Conservation (phyloP, 2,329 filamentous ascomycete species). For the Penicillium sp. region DNA sequence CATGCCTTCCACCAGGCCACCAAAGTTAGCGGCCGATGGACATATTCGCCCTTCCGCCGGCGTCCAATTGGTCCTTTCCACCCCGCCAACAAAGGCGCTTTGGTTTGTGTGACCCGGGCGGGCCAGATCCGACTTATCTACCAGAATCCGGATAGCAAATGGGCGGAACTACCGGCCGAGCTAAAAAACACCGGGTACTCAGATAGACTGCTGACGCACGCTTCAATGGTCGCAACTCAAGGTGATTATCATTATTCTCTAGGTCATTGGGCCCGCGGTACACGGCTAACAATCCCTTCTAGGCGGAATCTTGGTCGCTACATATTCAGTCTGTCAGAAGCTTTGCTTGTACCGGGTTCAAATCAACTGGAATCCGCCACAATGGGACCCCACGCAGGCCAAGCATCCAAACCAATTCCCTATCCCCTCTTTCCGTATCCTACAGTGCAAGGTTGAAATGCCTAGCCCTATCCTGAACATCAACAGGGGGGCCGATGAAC, state of each 20-base stretch:
- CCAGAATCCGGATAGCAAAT: slow-evolving; percentile 72
- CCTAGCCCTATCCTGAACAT: slow-evolving; percentile 37
- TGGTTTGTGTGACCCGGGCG: slow-evolving; percentile 76
- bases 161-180: slow-evolving; percentile 74
- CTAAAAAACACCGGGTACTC: slow-evolving; percentile 73
- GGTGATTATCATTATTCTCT: slow-evolving; percentile 50
- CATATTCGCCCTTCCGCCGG: slow-evolving; percentile 69
- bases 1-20: slow-evolving; percentile 61
- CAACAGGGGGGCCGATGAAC: slow-evolving; percentile 27
- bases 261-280: neutral
- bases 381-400: slow-evolving; percentile 53
- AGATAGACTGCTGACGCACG: slow-evolving; percentile 79
- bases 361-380: slow-evolving; percentile 72
- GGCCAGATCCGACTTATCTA: slow-evolving; percentile 77
- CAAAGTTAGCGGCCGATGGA: slow-evolving; percentile 67
- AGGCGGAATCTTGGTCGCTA: slow-evolving; percentile 42
- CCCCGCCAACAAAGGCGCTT: slow-evolving; percentile 66
- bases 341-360: slow-evolving; percentile 74
- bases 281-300: slow-evolving; percentile 9
- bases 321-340: slow-evolving; percentile 64
- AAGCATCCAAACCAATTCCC: slow-evolving; percentile 38
- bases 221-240: slow-evolving; percentile 74
- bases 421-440: slow-evolving; percentile 42
- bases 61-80: slow-evolving; percentile 74
- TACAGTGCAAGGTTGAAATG: slow-evolving; percentile 43